Conservation (phyloP, 441 rosid species). For the Jatropha multifida region DNA sequence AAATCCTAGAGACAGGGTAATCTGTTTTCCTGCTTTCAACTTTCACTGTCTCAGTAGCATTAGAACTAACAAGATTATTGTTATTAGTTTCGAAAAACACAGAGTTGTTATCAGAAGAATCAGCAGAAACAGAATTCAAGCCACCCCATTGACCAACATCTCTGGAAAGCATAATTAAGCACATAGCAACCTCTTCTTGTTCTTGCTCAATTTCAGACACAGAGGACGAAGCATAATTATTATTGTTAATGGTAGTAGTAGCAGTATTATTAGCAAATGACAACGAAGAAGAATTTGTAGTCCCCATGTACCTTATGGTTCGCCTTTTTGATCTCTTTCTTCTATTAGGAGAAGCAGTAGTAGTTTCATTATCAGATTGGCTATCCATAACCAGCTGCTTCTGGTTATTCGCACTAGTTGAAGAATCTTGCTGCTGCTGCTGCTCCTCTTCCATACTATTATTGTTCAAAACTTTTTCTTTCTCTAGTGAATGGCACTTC, state of each 20-base stretch:
- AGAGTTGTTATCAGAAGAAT: slow-evolving; percentile 36
- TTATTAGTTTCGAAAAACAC: slow-evolving; percentile 28
- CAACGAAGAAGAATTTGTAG: slow-evolving; percentile 47
- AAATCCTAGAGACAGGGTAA: slow-evolving; percentile 24
- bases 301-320: slow-evolving; percentile 38
- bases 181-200: slow-evolving; percentile 52
- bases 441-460: slow-evolving; percentile 32
- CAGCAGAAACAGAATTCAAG: slow-evolving; percentile 30
- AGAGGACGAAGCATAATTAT: slow-evolving; percentile 24
- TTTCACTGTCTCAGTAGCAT: slow-evolving; percentile 13
- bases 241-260: neutral
- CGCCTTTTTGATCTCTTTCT: slow-evolving; percentile 64
- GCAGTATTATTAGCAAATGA: slow-evolving; percentile 33
- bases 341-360: slow-evolving; percentile 29
- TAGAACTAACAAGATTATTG: slow-evolving; percentile 12
- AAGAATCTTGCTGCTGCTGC: slow-evolving; percentile 30
- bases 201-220: slow-evolving; percentile 44
- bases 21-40: slow-evolving; percentile 17
- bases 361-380: slow-evolving; percentile 40
- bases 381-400: slow-evolving; percentile 34
- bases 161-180: slow-evolving; percentile 65
- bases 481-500: slow-evolving; percentile 55
- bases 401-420: slow-evolving; percentile 23
- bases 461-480: slow-evolving; percentile 43
- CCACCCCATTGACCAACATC: slow-evolving; percentile 32